phyloP scores from a whole-genome alignment of 208 protist genomes.

The Leptomonas pyrrhocoris region DNA sequence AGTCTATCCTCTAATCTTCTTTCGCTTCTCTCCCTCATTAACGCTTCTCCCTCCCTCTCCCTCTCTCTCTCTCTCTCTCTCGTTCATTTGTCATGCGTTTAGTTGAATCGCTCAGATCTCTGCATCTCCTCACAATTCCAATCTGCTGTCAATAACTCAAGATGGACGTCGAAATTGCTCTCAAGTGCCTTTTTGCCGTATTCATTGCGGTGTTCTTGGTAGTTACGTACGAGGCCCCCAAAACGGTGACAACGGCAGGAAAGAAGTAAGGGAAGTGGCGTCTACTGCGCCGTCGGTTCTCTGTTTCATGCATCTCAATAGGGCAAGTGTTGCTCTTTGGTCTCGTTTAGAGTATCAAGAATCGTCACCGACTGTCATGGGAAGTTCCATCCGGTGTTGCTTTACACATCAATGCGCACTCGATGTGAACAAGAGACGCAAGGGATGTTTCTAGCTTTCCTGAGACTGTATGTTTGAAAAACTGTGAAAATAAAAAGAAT shows the following conservation, averaged over 20 bases:
- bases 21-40: background rate
- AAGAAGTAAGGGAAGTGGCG: background rate
- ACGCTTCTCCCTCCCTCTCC: background rate
- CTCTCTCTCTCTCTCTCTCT: background rate
- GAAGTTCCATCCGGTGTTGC: background rate
- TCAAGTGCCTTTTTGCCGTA: slow-evolving; percentile 21
- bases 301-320: background rate
- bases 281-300: background rate
- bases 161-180: slow-evolving; percentile 10
- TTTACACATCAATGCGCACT: slow-evolving; percentile 7
- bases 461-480: background rate
- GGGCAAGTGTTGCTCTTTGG: background rate
- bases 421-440: background rate
- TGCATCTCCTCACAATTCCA: background rate
- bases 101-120: background rate
- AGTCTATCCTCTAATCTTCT: no score
- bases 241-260: background rate
- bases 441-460: background rate
- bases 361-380: background rate
- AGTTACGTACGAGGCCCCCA: slow-evolving; percentile 11
- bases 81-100: background rate
- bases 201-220: slow-evolving; percentile 17
- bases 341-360: slow-evolving; percentile 4
- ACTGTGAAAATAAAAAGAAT: background rate
- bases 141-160: background rate